Evolutionary conservation across 1,284 basidiomycete genomes (phyloP).

Genomic region (Rhodotorula sp.): DNA sequence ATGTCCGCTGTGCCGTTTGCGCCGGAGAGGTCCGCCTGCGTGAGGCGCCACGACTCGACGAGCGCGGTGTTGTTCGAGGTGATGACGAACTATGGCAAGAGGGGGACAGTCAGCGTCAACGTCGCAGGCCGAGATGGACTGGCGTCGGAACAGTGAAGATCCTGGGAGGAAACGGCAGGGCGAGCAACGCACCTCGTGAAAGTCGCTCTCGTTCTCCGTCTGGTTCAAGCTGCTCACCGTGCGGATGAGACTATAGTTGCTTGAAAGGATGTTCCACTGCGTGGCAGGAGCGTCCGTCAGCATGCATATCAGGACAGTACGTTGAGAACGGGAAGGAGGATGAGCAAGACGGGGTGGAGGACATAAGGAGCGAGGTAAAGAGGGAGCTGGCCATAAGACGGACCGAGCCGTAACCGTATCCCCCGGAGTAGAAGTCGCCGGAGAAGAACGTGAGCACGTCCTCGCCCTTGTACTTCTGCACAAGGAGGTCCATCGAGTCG

Average conservation of each 20-base stretch:
- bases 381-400: not conserved
- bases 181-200: slow-evolving; percentile 12
- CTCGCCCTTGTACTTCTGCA: slow-evolving; percentile 21
- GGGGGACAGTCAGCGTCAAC: too few relatives aligned
- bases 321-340: too few relatives aligned
- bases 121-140: not conserved
- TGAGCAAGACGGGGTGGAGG: too few relatives aligned
- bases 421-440: slow-evolving; percentile 13
- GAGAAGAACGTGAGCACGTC: slow-evolving; percentile 19
- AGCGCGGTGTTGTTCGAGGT: slow-evolving; percentile 49
- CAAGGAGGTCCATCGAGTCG: slow-evolving; percentile 22
- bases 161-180: not conserved
- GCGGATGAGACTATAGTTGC: slow-evolving; percentile 13
- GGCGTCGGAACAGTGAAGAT: not conserved
- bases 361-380: not conserved
- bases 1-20: slow-evolving; percentile 40
- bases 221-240: slow-evolving; percentile 1
- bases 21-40: slow-evolving; percentile 42
- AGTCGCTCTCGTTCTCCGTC: slow-evolving; percentile 5
- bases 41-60: slow-evolving; percentile 44
- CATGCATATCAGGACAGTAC: too few relatives aligned
- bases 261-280: slow-evolving; percentile 15
- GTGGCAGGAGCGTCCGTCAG: too few relatives aligned
- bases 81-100: slow-evolving; percentile 48
- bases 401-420: slow-evolving; percentile 12